These are phyloP conservation scores for Parastagonospora avenae DNA, from an alignment of 2,329 filamentous ascomycete genomes.

Conservation along the genomic window DNA sequence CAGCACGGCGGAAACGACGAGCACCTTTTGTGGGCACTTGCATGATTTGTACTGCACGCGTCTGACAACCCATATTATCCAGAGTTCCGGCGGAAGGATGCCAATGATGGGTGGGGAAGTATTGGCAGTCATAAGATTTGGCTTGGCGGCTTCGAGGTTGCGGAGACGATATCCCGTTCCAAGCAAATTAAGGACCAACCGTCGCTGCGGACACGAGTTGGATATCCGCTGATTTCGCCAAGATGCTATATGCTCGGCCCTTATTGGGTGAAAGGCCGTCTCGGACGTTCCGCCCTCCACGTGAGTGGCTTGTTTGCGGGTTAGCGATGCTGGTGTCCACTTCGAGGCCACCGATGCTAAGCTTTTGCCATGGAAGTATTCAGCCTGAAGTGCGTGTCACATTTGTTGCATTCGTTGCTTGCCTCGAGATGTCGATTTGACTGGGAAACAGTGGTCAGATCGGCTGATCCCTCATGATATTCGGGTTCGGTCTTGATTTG, in stretches of 20 bases:
- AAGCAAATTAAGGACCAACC: constrained; percentile 14
- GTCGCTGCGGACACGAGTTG: constrained; percentile 5
- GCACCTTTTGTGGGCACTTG: not conserved
- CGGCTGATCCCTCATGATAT: not conserved
- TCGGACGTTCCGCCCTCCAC: constrained; percentile 1
- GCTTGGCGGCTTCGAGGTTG: constrained; percentile 1
- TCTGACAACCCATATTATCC: constrained; percentile 18
- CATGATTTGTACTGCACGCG: constrained; percentile 3
- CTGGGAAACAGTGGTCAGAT: not conserved
- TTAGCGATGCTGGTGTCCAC: not conserved
- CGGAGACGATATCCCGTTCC: constrained; percentile 7
- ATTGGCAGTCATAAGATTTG: constrained; percentile 8
- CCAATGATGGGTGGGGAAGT: constrained; percentile 7
- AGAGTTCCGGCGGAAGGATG: constrained; percentile 16
- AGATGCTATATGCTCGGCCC: not conserved
- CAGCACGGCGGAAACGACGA: not conserved
- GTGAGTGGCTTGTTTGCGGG: not conserved
- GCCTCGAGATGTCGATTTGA: not conserved
- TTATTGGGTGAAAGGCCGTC: not conserved
- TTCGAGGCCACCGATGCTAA: constrained; percentile 7
- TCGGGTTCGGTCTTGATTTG: not conserved
- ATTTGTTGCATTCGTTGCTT: not conserved
- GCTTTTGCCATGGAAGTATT: constrained; percentile 8
- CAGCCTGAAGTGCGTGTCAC: constrained; percentile 13
- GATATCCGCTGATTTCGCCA: constrained; percentile 1